These are phyloP conservation scores for Saccharomyces hybrid DNA, from an alignment of 1,139 yeast genomes.

Conservation along the genomic window DNA sequence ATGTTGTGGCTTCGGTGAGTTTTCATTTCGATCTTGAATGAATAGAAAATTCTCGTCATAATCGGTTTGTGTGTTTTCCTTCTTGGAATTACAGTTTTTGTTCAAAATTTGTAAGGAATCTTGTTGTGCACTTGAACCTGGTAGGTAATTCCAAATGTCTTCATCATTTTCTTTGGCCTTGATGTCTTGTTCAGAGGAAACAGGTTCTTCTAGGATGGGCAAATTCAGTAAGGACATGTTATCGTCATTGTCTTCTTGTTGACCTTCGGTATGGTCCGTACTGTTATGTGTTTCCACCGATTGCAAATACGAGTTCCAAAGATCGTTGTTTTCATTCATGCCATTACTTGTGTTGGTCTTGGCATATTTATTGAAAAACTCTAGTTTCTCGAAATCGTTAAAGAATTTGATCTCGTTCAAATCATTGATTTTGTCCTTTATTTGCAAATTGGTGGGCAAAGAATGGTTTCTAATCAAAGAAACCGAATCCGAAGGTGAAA, in stretches of 20 bases:
- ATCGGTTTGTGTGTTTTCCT: not conserved
- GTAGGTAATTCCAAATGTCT: not conserved
- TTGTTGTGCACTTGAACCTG: not conserved
- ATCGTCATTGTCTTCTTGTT: not conserved
- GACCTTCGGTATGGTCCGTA: not conserved
- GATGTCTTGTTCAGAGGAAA: not conserved
- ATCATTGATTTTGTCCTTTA: not conserved
- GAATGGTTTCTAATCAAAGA: not conserved
- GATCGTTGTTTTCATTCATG: not conserved
- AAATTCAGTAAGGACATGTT: not conserved
- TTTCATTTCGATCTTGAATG: not conserved
- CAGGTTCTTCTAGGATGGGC: not conserved
- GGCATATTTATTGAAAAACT: constrained; percentile 15
- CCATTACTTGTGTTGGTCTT: not conserved
- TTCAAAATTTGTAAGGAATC: not conserved
- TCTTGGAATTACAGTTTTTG: not conserved
- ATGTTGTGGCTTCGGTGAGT: not conserved
- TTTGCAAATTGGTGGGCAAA: not conserved
- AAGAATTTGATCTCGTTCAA: constrained; percentile 11
- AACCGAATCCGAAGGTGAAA: not conserved
- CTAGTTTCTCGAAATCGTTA: constrained; percentile 19
- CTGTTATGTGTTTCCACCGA: not conserved
- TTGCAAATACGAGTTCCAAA: not conserved
- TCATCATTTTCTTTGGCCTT: constrained; percentile 6
- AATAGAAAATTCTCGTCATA: not conserved